phyloP scores from a whole-genome alignment of 2,329 filamentous ascomycete genomes.

The Fusarium sp. region DNA sequence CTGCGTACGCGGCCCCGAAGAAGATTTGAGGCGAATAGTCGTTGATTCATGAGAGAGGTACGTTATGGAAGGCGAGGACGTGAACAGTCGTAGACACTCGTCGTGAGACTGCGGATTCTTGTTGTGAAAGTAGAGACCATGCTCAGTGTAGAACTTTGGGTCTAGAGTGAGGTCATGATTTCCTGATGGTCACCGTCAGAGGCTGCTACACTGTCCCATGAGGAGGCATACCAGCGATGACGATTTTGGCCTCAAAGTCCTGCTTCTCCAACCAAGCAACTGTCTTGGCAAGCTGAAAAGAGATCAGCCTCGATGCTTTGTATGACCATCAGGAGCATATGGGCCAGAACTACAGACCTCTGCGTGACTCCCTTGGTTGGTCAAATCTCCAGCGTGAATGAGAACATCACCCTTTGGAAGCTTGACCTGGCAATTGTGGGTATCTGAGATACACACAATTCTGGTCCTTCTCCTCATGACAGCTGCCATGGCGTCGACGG shows the following conservation, averaged over 20 bases:
- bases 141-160: slow-evolving; percentile 64
- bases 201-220: neutral
- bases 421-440: slow-evolving; percentile 72
- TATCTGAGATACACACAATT: slow-evolving; percentile 81
- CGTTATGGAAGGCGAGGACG: slow-evolving; percentile 63
- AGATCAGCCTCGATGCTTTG: slow-evolving; percentile 6
- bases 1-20: slow-evolving; percentile 63
- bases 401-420: slow-evolving; percentile 78
- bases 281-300: slow-evolving; percentile 62
- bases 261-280: slow-evolving; percentile 74
- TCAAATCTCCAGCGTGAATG: slow-evolving; percentile 80
- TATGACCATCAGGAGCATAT: neutral
- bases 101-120: slow-evolving; percentile 61
- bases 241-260: slow-evolving; percentile 75
- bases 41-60: slow-evolving; percentile 70
- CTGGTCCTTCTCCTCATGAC: slow-evolving; percentile 60
- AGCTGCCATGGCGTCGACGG: slow-evolving; percentile 24
- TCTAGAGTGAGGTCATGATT: slow-evolving; percentile 82
- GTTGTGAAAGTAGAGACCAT: slow-evolving; percentile 65
- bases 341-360: slow-evolving; percentile 52
- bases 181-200: slow-evolving; percentile 54
- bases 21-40: slow-evolving; percentile 62
- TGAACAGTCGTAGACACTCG: slow-evolving; percentile 64
- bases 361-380: slow-evolving; percentile 72
- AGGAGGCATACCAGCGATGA: slow-evolving; percentile 67